Conservation (phyloP, 345 rosid species). For the Hibiscus trionum region DNA sequence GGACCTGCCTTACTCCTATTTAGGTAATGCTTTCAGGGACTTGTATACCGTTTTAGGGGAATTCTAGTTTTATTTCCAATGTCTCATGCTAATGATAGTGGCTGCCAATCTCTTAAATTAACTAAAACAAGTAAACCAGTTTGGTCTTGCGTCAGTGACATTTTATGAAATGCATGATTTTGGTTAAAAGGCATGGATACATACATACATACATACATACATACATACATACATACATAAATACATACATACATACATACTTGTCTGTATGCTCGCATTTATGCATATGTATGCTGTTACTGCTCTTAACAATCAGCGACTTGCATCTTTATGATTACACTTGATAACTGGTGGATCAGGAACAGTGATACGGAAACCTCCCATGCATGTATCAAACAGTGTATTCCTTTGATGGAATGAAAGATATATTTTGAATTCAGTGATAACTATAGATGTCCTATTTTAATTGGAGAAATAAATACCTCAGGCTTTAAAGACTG, state of each 20-base stretch:
- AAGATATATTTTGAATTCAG: neutral
- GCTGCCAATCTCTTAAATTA: neutral
- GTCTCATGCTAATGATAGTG: neutral
- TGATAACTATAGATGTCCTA: neutral
- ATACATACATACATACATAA: neutral
- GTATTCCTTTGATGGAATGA: neutral
- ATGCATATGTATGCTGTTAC: neutral
- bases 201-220: neutral
- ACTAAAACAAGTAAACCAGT: neutral
- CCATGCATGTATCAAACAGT: too few relatives aligned
- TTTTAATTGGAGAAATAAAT: neutral
- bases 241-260: neutral
- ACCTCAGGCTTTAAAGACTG: neutral
- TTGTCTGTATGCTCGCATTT: neutral
- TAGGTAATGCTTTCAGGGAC: slow-evolving; percentile 45
- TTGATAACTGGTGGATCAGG: neutral
- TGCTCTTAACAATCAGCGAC: neutral
- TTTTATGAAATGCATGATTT: neutral
- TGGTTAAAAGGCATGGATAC: neutral
- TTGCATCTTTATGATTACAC: neutral
- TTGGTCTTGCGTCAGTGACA: neutral
- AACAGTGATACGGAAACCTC: neutral
- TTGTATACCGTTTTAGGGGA: neutral
- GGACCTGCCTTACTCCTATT: slow-evolving; percentile 97
- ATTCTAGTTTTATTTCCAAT: neutral